Base-by-base conservation (phyloP, 345 rosid species). In the Clarkia xantiana region DNA sequence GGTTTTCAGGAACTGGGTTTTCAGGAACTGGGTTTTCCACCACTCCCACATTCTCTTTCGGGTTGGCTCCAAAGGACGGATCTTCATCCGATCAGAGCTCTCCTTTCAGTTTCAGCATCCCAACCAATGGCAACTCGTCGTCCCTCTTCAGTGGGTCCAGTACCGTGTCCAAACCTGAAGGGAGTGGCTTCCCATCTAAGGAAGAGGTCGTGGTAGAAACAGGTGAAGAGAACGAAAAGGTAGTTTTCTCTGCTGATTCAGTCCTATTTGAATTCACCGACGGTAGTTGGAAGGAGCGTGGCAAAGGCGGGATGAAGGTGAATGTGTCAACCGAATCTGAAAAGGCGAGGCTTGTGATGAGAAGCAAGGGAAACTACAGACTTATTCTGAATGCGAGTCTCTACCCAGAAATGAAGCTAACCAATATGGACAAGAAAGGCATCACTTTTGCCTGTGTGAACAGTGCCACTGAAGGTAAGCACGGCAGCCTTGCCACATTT, bases 221-320 rank as follows among this genome's bases (percentile, higher is more conserved):
- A 0, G 97, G 97, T 29, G 96, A 91, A 74, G 98, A 91, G 66
- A 81, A 91, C 22, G 98, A 86, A 73, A 69, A 38, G 63, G 85
- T 68, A 15, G 82, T 61, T 53, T 91, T 86, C 70, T 58, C 83
- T 7, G 80, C 98, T 49, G 96, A 84, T 48, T 79, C 96, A 2
- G 65, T 74, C 20, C 54, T 84, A 66, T 91, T 83, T 58, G 98
- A 91, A 54, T 91, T 51, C 60, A 47, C 67, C 6, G 82, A 80
- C 53, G 80, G 85, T 18, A 63, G 67, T 39, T 91, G 98, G 98
- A 91, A 84, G 77, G 98, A 91, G 67, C 95, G 98, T 12, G 98
- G 98, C 7, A 87, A 91, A 74, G 96, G 98, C 61, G 98, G 76
- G 54, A 58, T 86, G 45, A 91, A 80, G 70, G 87, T 91, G 59